Percentiles rank a stretch among this genome's conserved stretches.
Conservation (phyloP, 345 rosid species). For the Camelina hispida region DNA sequence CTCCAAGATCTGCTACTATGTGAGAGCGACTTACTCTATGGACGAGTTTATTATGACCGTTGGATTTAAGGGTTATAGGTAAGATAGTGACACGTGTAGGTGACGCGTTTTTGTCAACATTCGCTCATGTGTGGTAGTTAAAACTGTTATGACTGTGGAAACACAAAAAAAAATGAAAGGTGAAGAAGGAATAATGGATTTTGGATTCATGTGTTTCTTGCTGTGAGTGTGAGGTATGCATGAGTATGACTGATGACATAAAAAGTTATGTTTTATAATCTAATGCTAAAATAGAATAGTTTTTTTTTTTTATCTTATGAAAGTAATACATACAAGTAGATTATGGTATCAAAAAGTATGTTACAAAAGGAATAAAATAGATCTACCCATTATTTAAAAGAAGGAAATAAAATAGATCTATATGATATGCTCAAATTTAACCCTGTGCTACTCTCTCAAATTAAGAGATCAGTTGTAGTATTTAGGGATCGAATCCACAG, state of each 20-base stretch:
- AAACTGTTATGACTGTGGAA: background rate
- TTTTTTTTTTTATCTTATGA: background rate
- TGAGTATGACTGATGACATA: background rate
- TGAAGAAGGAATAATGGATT: background rate
- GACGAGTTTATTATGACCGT: background rate
- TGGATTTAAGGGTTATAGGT: background rate
- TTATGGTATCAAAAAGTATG: no score
- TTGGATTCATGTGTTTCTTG: conserved; percentile 14
- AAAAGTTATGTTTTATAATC: background rate
- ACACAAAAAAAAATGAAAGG: background rate
- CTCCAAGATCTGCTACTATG: conserved; percentile 17
- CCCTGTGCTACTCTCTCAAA: no score
- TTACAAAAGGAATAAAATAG: no score
- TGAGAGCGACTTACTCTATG: conserved; percentile 30
- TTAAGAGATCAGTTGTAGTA: no score
- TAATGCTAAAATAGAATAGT: no score
- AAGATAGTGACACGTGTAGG: conserved; percentile 26
- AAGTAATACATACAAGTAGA: no score
- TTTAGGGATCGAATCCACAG: no score
- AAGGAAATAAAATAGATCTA: no score
- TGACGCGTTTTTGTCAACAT: background rate
- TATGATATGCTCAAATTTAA: no score
- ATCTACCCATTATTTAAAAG: no score
- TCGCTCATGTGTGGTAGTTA: background rate
- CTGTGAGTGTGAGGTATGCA: background rate